Evolutionary conservation across 2,329 filamentous ascomycete species (phyloP).

Genomic region (Microcera coccophila): DNA sequence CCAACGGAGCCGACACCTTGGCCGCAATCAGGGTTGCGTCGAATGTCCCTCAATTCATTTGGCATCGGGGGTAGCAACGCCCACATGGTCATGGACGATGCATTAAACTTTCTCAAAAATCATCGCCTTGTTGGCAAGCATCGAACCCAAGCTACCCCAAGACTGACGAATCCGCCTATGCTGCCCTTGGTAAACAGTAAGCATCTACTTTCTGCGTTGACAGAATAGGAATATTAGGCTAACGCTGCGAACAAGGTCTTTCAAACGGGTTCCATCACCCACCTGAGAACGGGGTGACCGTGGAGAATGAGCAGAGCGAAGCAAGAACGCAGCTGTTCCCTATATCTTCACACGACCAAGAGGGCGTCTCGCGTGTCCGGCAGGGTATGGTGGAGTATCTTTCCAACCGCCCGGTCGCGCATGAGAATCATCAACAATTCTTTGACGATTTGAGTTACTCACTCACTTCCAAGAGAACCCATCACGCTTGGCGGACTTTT

Average conservation of each 20-base stretch:
- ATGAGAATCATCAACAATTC: neutral
- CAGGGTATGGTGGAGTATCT: too few relatives aligned
- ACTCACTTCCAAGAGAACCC: constrained; percentile 5
- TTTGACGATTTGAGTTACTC: constrained; percentile 11
- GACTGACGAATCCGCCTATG: constrained; percentile 9
- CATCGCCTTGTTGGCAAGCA: neutral
- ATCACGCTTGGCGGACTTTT: constrained; percentile 1
- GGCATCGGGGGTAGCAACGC: constrained; percentile 17
- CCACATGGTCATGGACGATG: constrained; percentile 2
- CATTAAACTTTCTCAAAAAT: constrained; percentile 7
- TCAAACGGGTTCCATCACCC: too few relatives aligned
- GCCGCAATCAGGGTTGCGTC: too few relatives aligned
- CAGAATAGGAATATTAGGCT: too few relatives aligned
- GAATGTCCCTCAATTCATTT: constrained; percentile 33
- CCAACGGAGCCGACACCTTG: neutral
- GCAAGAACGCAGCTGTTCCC: too few relatives aligned
- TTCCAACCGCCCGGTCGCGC: too few relatives aligned
- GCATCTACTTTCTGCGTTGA: too few relatives aligned
- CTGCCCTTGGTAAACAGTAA: constrained; percentile 1
- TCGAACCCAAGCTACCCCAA: constrained; percentile 11
- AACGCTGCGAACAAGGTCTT: too few relatives aligned
- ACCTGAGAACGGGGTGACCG: too few relatives aligned
- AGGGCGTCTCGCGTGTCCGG: too few relatives aligned
- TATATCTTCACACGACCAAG: too few relatives aligned
- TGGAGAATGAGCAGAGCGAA: too few relatives aligned